Percentiles rank a stretch among this genome's conserved stretches.
Conservation (phyloP, 768 basidiomycete species). For the Sutorius australiensis region DNA sequence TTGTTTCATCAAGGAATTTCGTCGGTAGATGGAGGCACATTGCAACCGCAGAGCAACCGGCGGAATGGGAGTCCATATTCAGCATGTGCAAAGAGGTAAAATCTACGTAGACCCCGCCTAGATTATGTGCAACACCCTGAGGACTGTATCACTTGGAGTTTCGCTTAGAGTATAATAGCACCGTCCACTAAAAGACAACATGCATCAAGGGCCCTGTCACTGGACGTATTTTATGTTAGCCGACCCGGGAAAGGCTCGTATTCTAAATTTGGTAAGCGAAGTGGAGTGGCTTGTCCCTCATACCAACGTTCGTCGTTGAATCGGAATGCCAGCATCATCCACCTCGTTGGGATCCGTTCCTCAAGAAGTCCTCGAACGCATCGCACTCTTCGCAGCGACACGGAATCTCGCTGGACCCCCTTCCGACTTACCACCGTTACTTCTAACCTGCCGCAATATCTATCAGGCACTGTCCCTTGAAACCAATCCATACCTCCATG, state of each 20-base stretch:
- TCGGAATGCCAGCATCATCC: conserved; percentile 11
- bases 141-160: background rate
- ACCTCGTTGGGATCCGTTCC: conserved; percentile 51
- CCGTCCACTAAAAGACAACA: background rate
- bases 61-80: conserved; percentile 52
- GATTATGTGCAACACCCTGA: background rate
- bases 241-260: background rate
- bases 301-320: background rate
- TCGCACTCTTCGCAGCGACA: conserved; percentile 64
- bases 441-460: conserved; percentile 46
- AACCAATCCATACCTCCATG: conserved; percentile 67
- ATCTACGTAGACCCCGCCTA: conserved; percentile 4
- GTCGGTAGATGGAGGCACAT: conserved; percentile 45
- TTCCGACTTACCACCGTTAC: conserved; percentile 51
- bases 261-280: conserved; percentile 8
- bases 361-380: conserved; percentile 74
- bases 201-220: conserved; percentile 8
- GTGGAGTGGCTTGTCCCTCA: background rate
- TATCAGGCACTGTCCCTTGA: conserved; percentile 47
- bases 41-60: conserved; percentile 31
- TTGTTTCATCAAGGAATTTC: conserved; percentile 48
- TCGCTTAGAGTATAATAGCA: background rate
- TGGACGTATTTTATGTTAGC: background rate
- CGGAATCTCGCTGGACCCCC: conserved; percentile 57
- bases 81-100: conserved; percentile 43